phyloP scores from a whole-genome alignment of 345 rosid genomes.

The Pelargonium nanum region DNA sequence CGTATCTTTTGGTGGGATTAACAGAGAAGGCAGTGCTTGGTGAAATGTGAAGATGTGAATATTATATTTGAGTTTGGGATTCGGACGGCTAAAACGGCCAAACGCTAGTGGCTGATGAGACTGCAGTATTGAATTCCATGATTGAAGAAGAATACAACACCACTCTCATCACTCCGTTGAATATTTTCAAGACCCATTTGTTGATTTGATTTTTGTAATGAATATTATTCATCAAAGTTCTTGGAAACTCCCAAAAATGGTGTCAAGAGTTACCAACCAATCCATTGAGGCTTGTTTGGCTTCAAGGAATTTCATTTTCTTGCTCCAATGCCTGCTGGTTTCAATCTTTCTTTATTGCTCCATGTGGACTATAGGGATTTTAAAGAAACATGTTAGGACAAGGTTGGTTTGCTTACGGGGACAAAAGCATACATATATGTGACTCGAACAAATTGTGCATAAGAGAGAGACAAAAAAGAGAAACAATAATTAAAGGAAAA shows the following conservation, averaged over 20 bases:
- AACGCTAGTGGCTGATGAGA: slow-evolving; percentile 8
- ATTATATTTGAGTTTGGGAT: slow-evolving; percentile 5
- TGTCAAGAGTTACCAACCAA: neutral
- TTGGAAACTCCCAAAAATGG: neutral
- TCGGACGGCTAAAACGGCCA: slow-evolving; percentile 24
- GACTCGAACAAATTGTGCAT: too few relatives aligned
- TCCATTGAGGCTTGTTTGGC: neutral
- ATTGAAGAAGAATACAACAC: neutral
- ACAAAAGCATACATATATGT: too few relatives aligned
- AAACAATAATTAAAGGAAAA: too few relatives aligned
- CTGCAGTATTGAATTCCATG: neutral
- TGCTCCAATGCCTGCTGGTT: neutral
- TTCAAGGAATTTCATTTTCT: neutral
- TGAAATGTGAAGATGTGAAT: neutral
- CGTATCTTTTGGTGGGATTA: neutral
- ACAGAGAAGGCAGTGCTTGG: neutral
- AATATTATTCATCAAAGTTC: neutral
- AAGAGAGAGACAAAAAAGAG: too few relatives aligned
- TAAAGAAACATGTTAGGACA: too few relatives aligned
- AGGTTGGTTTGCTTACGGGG: too few relatives aligned
- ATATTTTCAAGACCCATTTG: too few relatives aligned
- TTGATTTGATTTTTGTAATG: neutral
- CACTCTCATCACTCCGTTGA: neutral
- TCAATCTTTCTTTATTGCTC: neutral
- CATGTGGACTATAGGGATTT: neutral